Base-by-base conservation (phyloP, 257 asterid genomes). In the Paraleonurus japonicus region DNA sequence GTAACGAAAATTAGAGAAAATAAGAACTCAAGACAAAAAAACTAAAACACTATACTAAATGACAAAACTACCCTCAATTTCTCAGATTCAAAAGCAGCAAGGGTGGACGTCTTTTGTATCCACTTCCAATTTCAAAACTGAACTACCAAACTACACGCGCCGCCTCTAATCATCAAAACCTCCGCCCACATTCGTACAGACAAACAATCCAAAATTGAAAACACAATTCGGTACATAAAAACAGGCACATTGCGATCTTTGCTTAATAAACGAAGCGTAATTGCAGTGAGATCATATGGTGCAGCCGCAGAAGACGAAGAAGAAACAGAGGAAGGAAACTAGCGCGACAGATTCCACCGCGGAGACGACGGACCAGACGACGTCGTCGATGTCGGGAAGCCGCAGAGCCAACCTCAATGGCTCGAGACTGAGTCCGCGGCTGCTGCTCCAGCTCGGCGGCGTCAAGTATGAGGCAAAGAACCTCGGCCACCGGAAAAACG, bases 261-360 rank as follows among this genome's bases (percentile, higher is more conserved):
- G 37, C 65, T 7, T 20, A 23, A 6, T 28, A 50, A 43, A 8
- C 16, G 41, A 37, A 47, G 11, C 16, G 26, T 9, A 24, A 24
- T 69, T 39, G 13, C 35, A 30, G 50, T 19, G 12, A 2, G 32
- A 24, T 27, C 24, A 4, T 4, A 83, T 1, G 50, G 85, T 83
- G 76, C 88, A 81, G 26, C 88, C 85, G 66, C 77, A 83, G 85
- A 83, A 83, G 47, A 81, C 81, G 80, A 75, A 83, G 76, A 78
- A 83, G 82, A 83, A 81, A 80, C 88, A 81, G 57, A 80, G 80
- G 73, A 83, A 79, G 69, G 88, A 83, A 45, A 81, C 88, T 26
- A 83, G 80, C 37, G 85, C 85, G 4, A 83, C 85, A 35, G 88
- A 81, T 66, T 83, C 88, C 12, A 83, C 80, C 30, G 85, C 88